Conservation (phyloP, 352 stramenopile genomes). For the Globisporangium spiculum region DNA sequence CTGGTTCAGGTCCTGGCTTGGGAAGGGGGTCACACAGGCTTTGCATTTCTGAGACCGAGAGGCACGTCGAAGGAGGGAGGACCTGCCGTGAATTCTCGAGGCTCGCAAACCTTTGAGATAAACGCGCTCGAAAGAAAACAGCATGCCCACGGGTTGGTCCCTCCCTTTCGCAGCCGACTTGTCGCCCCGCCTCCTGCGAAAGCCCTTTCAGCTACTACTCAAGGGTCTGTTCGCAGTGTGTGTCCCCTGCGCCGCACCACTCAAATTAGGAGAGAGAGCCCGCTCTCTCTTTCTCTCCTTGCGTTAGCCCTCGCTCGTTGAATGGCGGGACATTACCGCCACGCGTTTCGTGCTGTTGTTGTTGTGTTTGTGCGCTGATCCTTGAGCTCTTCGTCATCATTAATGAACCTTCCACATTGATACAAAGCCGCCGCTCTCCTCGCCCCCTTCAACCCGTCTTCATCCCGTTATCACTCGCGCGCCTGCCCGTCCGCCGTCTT, state of each 20-base stretch:
- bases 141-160: neutral
- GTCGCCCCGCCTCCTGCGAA: conserved; percentile 1
- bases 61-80: neutral
- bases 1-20: neutral
- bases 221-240: neutral
- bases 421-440: neutral
- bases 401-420: conserved; percentile 2
- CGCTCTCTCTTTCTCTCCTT: neutral
- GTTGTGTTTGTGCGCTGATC: neutral
- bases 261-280: neutral
- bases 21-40: neutral
- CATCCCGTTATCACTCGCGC: neutral
- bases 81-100: neutral
- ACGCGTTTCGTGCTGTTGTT: neutral
- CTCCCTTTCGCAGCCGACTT: neutral
- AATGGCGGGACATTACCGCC: neutral
- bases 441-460: neutral
- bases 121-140: neutral
- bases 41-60: neutral
- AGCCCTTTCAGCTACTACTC: neutral
- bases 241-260: neutral
- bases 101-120: neutral
- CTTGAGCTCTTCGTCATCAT: neutral
- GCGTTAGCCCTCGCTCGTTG: neutral
- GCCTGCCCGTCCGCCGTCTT: no score